Base-by-base conservation (phyloP, 352 stramenopile species). In the Phytophthora agathidicida region DNA sequence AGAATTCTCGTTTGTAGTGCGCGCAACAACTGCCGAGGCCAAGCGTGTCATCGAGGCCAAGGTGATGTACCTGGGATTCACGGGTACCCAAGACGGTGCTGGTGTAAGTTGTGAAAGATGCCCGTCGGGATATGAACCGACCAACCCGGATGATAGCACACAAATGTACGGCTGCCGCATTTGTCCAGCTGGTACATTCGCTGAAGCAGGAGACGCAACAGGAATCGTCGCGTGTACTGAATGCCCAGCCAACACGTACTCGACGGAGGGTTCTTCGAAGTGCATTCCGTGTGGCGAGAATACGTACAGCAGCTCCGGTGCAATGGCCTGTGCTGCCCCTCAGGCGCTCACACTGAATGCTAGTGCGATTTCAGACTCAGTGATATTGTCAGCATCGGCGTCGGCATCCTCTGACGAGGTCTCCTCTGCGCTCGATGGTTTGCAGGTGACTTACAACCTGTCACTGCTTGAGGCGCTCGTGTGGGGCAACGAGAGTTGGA, bases 371-470 rank as follows among this genome's bases (percentile, higher is more conserved):
- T 65, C 58, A 17, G 48, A 64, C 8, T 44, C 28, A 0, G 31
- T 49, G 20, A 53, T 35, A 1, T 24, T 49, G 14, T 65, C 71
- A 7, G 62, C 69, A 7, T 75, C 72, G 3, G 67, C 68, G 0
- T 69, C 62, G 3, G 42, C 54, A 9, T 52, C 63, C 3, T 51
- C 60, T 30, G 59, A 38, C 37, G 47, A 26, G 7, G 37, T 73
- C 13, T 65, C 69, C 23, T 70, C 47, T 14, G 67, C 54, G 19
- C 57, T 73, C 17, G 37, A 56, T 35, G 54, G 66, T 9, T 42
- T 73, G n/a, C 55, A 74, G 14, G 65, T 86, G 31, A 83, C 73
- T 27, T 93, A 93, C 65, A 88, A 91, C 39, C 62, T 93, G n/a
- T 85, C 77, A 20, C 46, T 86, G n/a, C 48, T 93, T 3, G 77